A percentile compares a stretch with the other conserved stretches of the same genome.
Evolutionary conservation across 306 rosid species (phyloP).

Genomic region (Castanea sativa): DNA sequence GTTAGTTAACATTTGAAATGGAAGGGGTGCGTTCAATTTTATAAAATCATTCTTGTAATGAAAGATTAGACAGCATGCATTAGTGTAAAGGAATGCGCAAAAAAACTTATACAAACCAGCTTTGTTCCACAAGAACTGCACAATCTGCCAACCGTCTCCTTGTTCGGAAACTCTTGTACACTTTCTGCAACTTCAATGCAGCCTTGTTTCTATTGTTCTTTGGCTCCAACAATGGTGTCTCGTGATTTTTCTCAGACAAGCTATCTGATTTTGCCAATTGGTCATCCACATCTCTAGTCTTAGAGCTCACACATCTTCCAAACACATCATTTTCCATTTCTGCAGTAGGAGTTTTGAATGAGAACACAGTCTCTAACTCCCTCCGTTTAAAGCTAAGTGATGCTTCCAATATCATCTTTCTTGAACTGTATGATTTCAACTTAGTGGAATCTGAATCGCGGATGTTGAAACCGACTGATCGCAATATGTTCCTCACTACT

Average conservation of each 20-base stretch:
- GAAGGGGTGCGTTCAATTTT: too few relatives aligned
- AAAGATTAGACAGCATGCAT: not conserved
- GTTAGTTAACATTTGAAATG: too few relatives aligned
- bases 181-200: constrained; percentile 82
- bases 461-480: constrained; percentile 33
- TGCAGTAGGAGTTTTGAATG: constrained; percentile 35
- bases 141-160: constrained; percentile 85
- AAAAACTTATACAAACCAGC: constrained; percentile 57
- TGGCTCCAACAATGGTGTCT: constrained; percentile 20
- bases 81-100: not conserved
- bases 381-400: constrained; percentile 39
- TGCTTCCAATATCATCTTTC: constrained; percentile 37
- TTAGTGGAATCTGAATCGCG: constrained; percentile 24
- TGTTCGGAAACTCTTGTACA: constrained; percentile 88
- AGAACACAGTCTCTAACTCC: constrained; percentile 37
- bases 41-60: not conserved
- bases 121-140: constrained; percentile 85
- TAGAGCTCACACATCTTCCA: constrained; percentile 31
- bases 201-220: constrained; percentile 39
- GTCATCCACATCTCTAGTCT: constrained; percentile 20
- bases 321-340: constrained; percentile 35
- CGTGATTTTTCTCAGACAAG: constrained; percentile 26
- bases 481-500: constrained; percentile 27
- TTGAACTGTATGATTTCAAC: constrained; percentile 24
- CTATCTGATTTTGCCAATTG: constrained; percentile 26